These are phyloP conservation scores for Calonectria hawksworthii DNA, from an alignment of 2,329 filamentous ascomycete genomes.

Conservation along the genomic window DNA sequence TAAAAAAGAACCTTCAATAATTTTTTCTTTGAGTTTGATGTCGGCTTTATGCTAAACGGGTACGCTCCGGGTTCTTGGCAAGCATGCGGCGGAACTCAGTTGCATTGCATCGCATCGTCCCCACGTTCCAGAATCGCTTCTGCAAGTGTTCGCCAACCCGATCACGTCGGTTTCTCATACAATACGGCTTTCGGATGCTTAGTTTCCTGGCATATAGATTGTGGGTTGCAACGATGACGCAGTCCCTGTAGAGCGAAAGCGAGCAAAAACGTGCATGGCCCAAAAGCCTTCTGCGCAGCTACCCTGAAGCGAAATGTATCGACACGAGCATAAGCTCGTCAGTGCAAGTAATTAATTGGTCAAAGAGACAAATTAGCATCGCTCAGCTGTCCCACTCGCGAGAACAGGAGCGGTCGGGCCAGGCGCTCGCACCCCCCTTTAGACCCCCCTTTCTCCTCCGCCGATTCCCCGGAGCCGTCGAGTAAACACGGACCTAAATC, in stretches of 20 bases:
- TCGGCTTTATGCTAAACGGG: background rate
- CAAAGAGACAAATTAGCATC: background rate
- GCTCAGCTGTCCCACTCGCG: background rate
- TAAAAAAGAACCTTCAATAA: background rate
- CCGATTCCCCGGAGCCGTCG: background rate
- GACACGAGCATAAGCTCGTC: background rate
- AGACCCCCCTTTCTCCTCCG: background rate
- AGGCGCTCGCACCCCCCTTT: background rate
- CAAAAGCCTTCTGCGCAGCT: background rate
- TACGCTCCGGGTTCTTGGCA: background rate
- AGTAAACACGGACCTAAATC: background rate
- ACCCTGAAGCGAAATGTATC: background rate
- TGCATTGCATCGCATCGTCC: background rate
- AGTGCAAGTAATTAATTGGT: background rate
- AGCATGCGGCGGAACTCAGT: background rate
- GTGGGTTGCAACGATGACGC: background rate
- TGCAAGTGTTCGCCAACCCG: background rate
- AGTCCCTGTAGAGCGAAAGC: background rate
- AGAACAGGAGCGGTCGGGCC: background rate
- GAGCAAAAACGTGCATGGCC: background rate
- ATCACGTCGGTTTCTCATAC: background rate
- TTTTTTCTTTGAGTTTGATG: background rate
- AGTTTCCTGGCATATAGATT: background rate
- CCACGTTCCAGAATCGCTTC: background rate
- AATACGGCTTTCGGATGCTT: background rate